Evolutionary conservation across 208 protist species (phyloP).

Genomic region (Trypanosoma vivax): DNA sequence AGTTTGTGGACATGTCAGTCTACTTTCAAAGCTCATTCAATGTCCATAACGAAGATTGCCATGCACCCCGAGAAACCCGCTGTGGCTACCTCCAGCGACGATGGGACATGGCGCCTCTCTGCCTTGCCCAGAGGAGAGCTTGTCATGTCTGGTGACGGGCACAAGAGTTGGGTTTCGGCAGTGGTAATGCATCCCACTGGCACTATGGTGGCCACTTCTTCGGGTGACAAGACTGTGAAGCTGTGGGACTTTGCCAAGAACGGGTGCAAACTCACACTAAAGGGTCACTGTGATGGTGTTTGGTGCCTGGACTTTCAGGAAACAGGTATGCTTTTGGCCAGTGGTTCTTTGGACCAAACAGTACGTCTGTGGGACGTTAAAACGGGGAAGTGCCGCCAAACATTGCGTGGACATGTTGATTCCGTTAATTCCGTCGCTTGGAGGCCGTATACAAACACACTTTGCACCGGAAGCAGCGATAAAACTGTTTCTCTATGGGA

Average conservation of each 20-base stretch:
- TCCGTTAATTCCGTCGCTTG: constrained; percentile 91
- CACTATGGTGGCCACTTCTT: constrained; percentile 91
- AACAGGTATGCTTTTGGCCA: constrained; percentile 87
- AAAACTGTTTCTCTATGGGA: constrained; percentile 97
- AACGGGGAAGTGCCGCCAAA: constrained; percentile 77
- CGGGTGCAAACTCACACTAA: constrained; percentile 81
- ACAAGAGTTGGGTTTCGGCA: constrained; percentile 90
- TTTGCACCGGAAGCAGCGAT: constrained; percentile 93
- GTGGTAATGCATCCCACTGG: constrained; percentile 87
- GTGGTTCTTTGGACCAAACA: constrained; percentile 91
- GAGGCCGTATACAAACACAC: constrained; percentile 91
- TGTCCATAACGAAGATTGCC: constrained; percentile 80
- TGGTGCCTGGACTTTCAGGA: constrained; percentile 94
- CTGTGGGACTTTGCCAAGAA: constrained; percentile 94
- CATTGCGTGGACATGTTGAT: constrained; percentile 94
- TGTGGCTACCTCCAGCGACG: constrained; percentile 94
- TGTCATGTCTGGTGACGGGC: constrained; percentile 92
- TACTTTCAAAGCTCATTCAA: constrained; percentile 78
- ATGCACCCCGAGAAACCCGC: constrained; percentile 92
- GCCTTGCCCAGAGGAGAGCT: constrained; percentile 89
- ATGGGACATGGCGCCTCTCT: constrained; percentile 94
- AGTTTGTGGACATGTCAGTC: constrained; percentile 54
- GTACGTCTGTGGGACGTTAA: constrained; percentile 92
- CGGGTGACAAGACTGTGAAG: constrained; percentile 95
- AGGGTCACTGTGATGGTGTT: constrained; percentile 92